phyloP scores from a whole-genome alignment of 2,329 filamentous ascomycete genomes.

The Metarhizium guizhouense region DNA sequence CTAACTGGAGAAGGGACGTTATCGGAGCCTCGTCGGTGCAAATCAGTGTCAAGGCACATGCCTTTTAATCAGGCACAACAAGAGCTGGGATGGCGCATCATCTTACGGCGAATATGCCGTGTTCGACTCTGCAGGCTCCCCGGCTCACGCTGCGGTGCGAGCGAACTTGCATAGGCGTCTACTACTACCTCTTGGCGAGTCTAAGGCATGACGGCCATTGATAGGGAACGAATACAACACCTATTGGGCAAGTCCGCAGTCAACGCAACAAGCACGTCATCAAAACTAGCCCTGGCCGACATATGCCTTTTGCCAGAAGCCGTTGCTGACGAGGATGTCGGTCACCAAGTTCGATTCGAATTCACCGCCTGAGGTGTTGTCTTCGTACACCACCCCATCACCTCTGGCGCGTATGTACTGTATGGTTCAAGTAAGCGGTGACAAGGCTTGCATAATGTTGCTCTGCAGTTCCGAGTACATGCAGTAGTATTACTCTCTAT shows the following conservation, averaged over 20 bases:
- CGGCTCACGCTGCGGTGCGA: too few relatives aligned
- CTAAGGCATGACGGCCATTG: neutral
- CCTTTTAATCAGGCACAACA: too few relatives aligned
- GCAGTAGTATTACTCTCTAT: too few relatives aligned
- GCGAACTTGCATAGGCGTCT: too few relatives aligned
- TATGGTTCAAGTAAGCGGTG: neutral
- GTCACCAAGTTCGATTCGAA: neutral
- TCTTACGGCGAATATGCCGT: too few relatives aligned
- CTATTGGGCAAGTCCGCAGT: neutral
- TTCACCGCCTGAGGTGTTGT: neutral
- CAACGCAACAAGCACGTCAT: neutral
- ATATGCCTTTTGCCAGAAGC: neutral
- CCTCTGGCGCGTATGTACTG: neutral
- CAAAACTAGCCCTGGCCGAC: neutral
- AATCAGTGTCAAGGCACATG: too few relatives aligned
- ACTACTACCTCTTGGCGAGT: neutral
- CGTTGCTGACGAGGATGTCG: neutral
- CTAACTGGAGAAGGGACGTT: too few relatives aligned
- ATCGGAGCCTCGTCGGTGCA: neutral
- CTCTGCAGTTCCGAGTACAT: neutral
- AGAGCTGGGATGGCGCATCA: too few relatives aligned
- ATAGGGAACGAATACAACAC: neutral
- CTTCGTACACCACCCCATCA: neutral
- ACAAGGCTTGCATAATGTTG: neutral
- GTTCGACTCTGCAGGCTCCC: too few relatives aligned